Percentiles rank a stretch among this genome's conserved stretches.
Conservation (phyloP, 352 stramenopile genomes). For the Phytopythium sindhum region DNA sequence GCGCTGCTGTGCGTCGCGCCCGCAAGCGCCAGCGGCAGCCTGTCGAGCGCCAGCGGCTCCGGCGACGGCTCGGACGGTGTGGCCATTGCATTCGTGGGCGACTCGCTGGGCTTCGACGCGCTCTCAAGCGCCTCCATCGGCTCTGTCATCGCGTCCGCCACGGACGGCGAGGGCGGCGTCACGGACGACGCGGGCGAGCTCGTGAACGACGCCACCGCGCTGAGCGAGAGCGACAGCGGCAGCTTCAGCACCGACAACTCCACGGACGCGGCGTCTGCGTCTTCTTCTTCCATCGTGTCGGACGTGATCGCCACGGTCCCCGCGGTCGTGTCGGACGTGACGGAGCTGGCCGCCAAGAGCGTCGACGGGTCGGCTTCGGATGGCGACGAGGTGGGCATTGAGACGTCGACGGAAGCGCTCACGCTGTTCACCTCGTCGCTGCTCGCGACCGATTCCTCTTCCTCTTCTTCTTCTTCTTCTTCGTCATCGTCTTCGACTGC, state of each 20-base stretch:
- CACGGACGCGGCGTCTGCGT: not conserved
- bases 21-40: slow-evolving; percentile 13
- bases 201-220: not conserved
- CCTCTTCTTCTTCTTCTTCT: not conserved
- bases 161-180: not conserved
- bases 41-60: slow-evolving; percentile 13
- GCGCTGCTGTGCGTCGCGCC: slow-evolving; percentile 20
- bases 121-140: slow-evolving; percentile 15
- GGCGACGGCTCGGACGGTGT: slow-evolving; percentile 8
- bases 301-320: slow-evolving; percentile 8
- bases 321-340: slow-evolving; percentile 11
- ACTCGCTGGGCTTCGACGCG: slow-evolving; percentile 11
- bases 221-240: slow-evolving; percentile 4
- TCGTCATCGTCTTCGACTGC: not conserved
- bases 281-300: not conserved
- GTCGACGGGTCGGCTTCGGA: not conserved
- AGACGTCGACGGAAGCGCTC: slow-evolving; percentile 3
- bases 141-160: slow-evolving; percentile 9
- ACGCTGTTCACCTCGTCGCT: slow-evolving; percentile 11
- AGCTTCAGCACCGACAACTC: slow-evolving; percentile 4
- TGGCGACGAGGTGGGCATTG: not conserved
- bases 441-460: slow-evolving; percentile 17
- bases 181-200: not conserved
- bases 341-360: slow-evolving; percentile 7
- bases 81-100: slow-evolving; percentile 10